These are phyloP conservation scores for Terfezia boudieri DNA, from an alignment of 495 filamentous ascomycete genomes.

Conservation along the genomic window DNA sequence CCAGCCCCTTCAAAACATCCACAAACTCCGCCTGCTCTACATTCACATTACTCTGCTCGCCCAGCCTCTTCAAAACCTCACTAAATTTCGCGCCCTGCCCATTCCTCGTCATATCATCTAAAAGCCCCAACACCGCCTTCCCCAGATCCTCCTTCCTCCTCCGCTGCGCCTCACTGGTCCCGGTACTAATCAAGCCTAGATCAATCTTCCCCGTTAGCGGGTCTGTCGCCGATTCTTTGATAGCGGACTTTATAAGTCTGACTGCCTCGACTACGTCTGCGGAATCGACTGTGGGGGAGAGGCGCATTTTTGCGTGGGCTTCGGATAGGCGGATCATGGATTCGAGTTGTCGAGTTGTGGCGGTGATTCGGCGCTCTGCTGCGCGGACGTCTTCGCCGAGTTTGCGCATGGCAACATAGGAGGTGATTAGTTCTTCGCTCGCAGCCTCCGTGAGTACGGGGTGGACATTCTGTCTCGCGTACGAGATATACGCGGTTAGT, in stretches of 20 bases:
- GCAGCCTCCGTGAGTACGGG: constrained; percentile 58
- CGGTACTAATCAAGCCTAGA: constrained; percentile 85
- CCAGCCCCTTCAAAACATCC: constrained; percentile 54
- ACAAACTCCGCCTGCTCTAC: constrained; percentile 60
- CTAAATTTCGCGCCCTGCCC: constrained; percentile 49
- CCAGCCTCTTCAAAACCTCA: constrained; percentile 50
- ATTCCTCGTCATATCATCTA: constrained; percentile 50
- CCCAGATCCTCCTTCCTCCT: constrained; percentile 66
- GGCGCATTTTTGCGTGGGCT: constrained; percentile 93
- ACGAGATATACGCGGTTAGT: constrained; percentile 91
- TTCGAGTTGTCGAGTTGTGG: constrained; percentile 86
- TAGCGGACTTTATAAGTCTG: constrained; percentile 73
- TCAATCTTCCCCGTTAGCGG: constrained; percentile 80
- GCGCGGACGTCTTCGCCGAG: constrained; percentile 87
- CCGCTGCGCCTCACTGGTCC: constrained; percentile 63
- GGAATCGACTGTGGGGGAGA: constrained; percentile 49
- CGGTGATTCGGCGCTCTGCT: constrained; percentile 85
- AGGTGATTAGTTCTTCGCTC: constrained; percentile 51
- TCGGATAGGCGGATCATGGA: constrained; percentile 94
- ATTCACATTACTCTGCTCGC: constrained; percentile 48
- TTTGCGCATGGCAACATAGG: constrained; percentile 91
- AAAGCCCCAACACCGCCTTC: constrained; percentile 42
- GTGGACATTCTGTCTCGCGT: constrained; percentile 71
- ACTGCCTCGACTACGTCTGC: constrained; percentile 81
- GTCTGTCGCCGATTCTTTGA: constrained; percentile 93